phyloP scores from a whole-genome alignment of 495 filamentous ascomycete species.

The Penicillium desertorum region DNA sequence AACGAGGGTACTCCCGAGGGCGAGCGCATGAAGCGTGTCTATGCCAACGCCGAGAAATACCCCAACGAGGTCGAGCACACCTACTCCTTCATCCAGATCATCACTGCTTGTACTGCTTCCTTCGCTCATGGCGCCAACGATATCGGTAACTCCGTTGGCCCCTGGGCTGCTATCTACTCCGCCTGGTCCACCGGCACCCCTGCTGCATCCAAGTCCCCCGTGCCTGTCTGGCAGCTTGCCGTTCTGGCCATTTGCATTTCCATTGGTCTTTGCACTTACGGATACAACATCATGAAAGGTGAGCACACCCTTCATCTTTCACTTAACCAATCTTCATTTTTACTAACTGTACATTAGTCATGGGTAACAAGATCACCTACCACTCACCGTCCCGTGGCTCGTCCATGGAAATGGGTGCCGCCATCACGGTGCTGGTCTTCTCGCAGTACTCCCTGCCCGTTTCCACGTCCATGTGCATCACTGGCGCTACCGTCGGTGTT shows the following conservation, averaged over 20 bases:
- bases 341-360: conserved; percentile 42
- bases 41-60: conserved; percentile 60
- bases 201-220: conserved; percentile 47
- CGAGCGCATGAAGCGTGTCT: conserved; percentile 60
- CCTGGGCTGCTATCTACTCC: conserved; percentile 66
- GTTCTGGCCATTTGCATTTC: conserved; percentile 54
- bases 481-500: conserved; percentile 57
- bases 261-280: conserved; percentile 60
- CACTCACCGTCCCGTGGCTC: conserved; percentile 61
- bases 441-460: conserved; percentile 61
- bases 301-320: conserved; percentile 6
- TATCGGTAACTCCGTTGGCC: conserved; percentile 73
- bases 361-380: conserved; percentile 69
- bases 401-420: conserved; percentile 67
- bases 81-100: conserved; percentile 72
- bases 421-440: conserved; percentile 64
- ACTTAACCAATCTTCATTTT: background rate
- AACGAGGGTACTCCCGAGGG: conserved; percentile 65
- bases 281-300: conserved; percentile 70
- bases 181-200: conserved; percentile 60
- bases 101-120: conserved; percentile 72
- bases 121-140: conserved; percentile 84
- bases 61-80: conserved; percentile 75
- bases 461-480: conserved; percentile 60
- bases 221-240: conserved; percentile 61